Conservation (phyloP, 148 eudicot genomes). For the Cornus florida region DNA sequence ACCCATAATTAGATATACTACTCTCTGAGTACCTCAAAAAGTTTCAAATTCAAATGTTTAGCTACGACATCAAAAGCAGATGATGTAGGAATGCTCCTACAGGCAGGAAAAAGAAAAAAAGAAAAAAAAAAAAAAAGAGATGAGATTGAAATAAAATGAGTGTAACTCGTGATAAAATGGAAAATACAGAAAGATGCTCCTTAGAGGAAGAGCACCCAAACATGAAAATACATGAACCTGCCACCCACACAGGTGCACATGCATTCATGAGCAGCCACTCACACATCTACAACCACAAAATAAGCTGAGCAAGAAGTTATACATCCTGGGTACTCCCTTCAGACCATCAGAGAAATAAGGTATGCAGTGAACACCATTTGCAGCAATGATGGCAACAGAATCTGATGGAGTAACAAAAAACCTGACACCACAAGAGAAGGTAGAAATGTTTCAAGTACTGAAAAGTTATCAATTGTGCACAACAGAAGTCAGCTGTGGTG, state of each 20-base stretch:
- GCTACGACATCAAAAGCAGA: conserved; percentile 99
- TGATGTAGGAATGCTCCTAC: conserved; percentile 99
- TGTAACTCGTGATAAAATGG: conserved; percentile 11
- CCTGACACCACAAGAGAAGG: conserved; percentile 43
- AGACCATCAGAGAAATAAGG: conserved; percentile 95
- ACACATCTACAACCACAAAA: not conserved
- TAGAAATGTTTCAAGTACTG: conserved; percentile 4
- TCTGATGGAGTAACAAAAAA: conserved; percentile 97
- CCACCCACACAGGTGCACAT: not conserved
- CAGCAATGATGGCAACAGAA: conserved; percentile 98
- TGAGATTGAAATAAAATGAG: not conserved
- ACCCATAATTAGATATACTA: not conserved
- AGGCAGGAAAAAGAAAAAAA: conserved; percentile 10
- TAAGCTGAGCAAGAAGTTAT: conserved; percentile 11
- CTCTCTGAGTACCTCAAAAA: conserved; percentile 69
- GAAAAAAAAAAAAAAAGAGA: not conserved
- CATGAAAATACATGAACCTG: not conserved
- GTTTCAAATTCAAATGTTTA: conserved; percentile 69
- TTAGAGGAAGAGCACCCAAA: not conserved
- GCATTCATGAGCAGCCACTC: not conserved
- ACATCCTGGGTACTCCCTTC: conserved; percentile 93
- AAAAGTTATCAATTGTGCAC: not conserved
- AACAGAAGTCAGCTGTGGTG: conserved; percentile 5
- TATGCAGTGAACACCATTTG: conserved; percentile 84
- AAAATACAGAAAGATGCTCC: not conserved